A percentile compares a stretch with the other conserved stretches of the same genome.
These are phyloP conservation scores for Penicillium sp. DNA, from an alignment of 2,329 filamentous ascomycete species.

Conservation along the genomic window DNA sequence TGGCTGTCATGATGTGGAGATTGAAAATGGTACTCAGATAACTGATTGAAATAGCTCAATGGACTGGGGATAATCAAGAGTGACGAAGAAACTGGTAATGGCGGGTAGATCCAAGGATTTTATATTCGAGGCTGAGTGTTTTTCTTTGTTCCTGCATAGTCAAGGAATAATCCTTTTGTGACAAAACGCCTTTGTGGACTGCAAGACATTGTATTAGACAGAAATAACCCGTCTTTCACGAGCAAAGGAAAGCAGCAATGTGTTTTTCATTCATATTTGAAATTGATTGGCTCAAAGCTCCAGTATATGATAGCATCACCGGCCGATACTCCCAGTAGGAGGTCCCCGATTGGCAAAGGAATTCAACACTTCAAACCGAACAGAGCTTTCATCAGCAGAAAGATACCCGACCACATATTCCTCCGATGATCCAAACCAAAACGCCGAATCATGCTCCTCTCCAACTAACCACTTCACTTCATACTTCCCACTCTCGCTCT, in stretches of 20 bases:
- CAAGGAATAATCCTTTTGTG: too few relatives aligned
- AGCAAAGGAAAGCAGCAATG: not conserved
- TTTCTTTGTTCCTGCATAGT: not conserved
- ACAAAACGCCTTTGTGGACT: not conserved
- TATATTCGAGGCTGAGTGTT: not conserved
- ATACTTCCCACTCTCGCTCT: constrained; percentile 37
- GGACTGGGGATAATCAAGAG: not conserved
- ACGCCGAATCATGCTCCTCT: constrained; percentile 23
- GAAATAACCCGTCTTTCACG: not conserved
- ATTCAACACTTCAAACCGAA: constrained; percentile 31
- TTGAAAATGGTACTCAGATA: not conserved
- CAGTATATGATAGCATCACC: constrained; percentile 8
- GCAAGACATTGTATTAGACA: not conserved
- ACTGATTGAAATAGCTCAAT: too few relatives aligned
- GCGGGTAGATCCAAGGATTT: not conserved
- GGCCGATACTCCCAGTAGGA: constrained; percentile 19
- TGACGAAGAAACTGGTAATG: not conserved
- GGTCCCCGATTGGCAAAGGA: constrained; percentile 26
- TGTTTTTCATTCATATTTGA: not conserved
- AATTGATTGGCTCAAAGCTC: not conserved
- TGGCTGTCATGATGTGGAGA: not conserved
- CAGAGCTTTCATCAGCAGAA: constrained; percentile 18
- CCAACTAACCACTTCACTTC: constrained; percentile 35
- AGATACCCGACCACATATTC: constrained; percentile 37
- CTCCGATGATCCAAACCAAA: constrained; percentile 39